Evolutionary conservation across 257 asterid species (phyloP), one percentile per base, ranked within the genome.

Genomic region (Lycium barbarum): DNA sequence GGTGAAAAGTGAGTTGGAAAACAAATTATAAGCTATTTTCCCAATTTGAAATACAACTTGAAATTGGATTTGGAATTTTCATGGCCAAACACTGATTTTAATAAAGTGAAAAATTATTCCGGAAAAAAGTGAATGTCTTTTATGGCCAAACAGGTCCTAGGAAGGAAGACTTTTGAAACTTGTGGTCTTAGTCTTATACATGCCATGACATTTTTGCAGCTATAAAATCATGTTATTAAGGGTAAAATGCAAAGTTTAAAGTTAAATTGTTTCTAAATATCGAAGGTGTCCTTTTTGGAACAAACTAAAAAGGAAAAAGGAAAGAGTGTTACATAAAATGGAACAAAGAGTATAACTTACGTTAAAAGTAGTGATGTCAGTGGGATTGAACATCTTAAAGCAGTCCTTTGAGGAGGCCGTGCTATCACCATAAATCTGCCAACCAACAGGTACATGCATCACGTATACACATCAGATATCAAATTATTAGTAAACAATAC

Each of bases 371-470:
- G 91, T 88, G 91, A 95, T 90, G 88, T 95, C 98, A 45, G 81
- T 57, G 12, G 99, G 98, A 90, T 97, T 95, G 96, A 97, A 97
- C 99, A 94, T 95, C 88, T 86, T 95, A 88, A 97, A 97, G 89
- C 99, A 97, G 91, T 97, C 99, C 86, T 86, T 95, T 2, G 95
- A 83, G 51, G 99, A 92, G 83, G 98, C 98, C 17, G 88, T 91
- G 65, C 68, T 82, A 91, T 97, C 99, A 85, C 99, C 99, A 86
- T 94, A 97, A 59, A 97, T 97, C 99, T 97, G 97, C 88, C 67
- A 49, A 74, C 43, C 87, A 84, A 70, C 43, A 54, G 2, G 20
- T 36, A 61, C 78, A 63, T 9, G 57, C 53, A 80, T 53, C 58
- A 80, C 7, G 86, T 73, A 82, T 59, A 83, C 40, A 54, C 81